Percentiles rank a stretch among this genome's conserved stretches.
phyloP scores from a whole-genome alignment of 768 basidiomycete genomes.

The Daedaleopsis sinensis region DNA sequence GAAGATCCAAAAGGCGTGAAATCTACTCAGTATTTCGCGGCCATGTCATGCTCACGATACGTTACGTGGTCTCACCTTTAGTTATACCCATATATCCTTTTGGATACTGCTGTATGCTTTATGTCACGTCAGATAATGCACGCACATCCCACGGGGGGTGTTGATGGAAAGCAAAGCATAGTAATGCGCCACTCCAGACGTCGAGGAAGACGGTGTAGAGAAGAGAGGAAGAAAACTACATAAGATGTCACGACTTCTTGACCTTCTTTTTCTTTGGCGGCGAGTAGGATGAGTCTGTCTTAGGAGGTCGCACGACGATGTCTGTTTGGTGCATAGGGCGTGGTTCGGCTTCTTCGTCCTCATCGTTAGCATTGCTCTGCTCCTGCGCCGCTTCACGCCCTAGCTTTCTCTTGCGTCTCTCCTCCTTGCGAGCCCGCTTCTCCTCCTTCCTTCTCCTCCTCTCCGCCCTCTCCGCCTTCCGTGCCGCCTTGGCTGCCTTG shows the following conservation, averaged over 20 bases:
- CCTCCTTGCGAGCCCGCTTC: slow-evolving; percentile 30
- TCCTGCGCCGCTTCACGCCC: slow-evolving; percentile 3
- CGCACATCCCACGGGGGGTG: no score
- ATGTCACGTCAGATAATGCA: slow-evolving; percentile 3
- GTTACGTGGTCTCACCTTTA: slow-evolving; percentile 2
- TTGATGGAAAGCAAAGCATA: no score
- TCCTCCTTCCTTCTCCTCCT: slow-evolving; percentile 28
- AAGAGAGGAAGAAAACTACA: not conserved
- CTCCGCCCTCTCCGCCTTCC: slow-evolving; percentile 22
- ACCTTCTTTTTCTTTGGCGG: slow-evolving; percentile 1
- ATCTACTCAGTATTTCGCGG: not conserved
- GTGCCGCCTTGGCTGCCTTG: slow-evolving; percentile 2
- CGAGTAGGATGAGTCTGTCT: not conserved
- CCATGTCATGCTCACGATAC: slow-evolving; percentile 5
- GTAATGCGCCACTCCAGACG: no score
- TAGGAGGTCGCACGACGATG: not conserved
- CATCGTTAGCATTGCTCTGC: not conserved
- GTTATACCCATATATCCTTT: slow-evolving; percentile 16
- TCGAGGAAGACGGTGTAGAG: no score
- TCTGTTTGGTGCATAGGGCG: not conserved
- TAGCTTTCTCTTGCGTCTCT: slow-evolving; percentile 19
- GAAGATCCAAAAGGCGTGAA: slow-evolving; percentile 15
- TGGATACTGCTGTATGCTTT: slow-evolving; percentile 7
- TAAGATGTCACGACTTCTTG: slow-evolving; percentile 1
- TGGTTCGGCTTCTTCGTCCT: not conserved